A percentile compares a stretch with the other conserved stretches of the same genome.
These are phyloP conservation scores for Rhizopogon vulgaris DNA, from an alignment of 768 basidiomycete genomes.

Conservation along the genomic window DNA sequence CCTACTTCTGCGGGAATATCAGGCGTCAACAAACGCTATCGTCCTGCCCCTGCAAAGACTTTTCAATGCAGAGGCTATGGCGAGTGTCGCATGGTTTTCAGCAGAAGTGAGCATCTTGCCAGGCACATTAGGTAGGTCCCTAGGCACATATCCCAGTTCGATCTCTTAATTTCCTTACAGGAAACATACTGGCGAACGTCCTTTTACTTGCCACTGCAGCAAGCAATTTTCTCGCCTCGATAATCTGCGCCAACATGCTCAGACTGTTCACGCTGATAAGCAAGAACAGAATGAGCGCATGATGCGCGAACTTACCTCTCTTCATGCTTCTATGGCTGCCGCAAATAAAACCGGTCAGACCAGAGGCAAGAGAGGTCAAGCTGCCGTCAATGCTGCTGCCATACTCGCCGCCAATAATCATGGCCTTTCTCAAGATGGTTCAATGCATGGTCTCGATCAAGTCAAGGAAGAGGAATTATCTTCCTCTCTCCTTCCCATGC, in stretches of 20 bases:
- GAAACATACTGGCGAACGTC: constrained; percentile 97
- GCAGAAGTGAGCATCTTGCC: constrained; percentile 90
- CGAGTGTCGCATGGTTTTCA: constrained; percentile 96
- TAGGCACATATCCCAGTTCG: constrained; percentile 17
- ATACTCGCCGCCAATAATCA: constrained; percentile 14
- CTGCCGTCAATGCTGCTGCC: constrained; percentile 13
- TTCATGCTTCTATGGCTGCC: constrained; percentile 77
- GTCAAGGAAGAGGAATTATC: constrained; percentile 40
- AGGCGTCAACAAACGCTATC: constrained; percentile 56
- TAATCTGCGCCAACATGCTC: constrained; percentile 94
- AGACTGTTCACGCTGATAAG: constrained; percentile 96
- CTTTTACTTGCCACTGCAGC: constrained; percentile 92
- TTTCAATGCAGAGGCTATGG: constrained; percentile 95
- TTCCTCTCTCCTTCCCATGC: constrained; percentile 21
- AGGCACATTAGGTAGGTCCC: constrained; percentile 83
- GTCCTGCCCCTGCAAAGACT: constrained; percentile 84
- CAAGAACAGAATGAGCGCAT: constrained; percentile 82
- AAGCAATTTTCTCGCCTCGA: constrained; percentile 96
- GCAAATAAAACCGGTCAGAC: constrained; percentile 34
- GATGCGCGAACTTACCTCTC: constrained; percentile 83
- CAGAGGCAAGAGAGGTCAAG: constrained; percentile 34
- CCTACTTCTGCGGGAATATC: constrained; percentile 9
- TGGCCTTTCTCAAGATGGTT: constrained; percentile 11
- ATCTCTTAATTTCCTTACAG: constrained; percentile 38
- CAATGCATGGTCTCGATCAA: constrained; percentile 17